Percentiles rank a stretch among this genome's conserved stretches.
phyloP scores from a whole-genome alignment of 2,329 filamentous ascomycete species.

The Aureobasidium pullulans region DNA sequence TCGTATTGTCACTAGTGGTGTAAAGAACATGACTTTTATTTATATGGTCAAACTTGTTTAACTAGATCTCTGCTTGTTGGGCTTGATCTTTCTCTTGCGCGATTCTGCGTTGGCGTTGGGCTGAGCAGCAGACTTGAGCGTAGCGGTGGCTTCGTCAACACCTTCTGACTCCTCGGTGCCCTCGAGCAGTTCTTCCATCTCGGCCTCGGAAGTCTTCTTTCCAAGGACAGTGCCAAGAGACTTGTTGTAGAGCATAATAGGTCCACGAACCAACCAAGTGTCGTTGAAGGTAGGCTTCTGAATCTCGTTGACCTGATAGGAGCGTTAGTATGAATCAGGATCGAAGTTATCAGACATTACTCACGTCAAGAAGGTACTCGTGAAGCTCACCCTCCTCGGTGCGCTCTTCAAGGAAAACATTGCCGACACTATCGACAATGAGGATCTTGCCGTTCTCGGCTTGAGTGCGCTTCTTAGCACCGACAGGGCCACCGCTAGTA shows the following conservation, averaged over 20 bases:
- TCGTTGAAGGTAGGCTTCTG: slow-evolving; percentile 67
- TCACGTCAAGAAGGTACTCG: slow-evolving; percentile 82
- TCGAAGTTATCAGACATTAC: slow-evolving; percentile 32
- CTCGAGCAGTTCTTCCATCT: slow-evolving; percentile 29
- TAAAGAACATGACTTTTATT: not conserved
- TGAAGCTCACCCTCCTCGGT: slow-evolving; percentile 77
- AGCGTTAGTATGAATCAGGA: slow-evolving; percentile 18
- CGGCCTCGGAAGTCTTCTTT: slow-evolving; percentile 26
- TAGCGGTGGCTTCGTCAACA: slow-evolving; percentile 29
- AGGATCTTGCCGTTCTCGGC: slow-evolving; percentile 94
- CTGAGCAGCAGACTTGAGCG: slow-evolving; percentile 35
- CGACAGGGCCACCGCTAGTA: slow-evolving; percentile 52
- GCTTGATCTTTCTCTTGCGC: slow-evolving; percentile 31
- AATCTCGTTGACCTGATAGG: slow-evolving; percentile 65
- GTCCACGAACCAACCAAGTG: slow-evolving; percentile 74
- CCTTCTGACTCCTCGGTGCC: slow-evolving; percentile 31
- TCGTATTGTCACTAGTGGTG: too few species aligned
- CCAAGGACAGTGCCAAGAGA: slow-evolving; percentile 37
- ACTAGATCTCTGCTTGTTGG: slow-evolving; percentile 9
- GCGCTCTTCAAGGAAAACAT: slow-evolving; percentile 90
- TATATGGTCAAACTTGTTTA: not conserved
- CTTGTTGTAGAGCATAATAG: slow-evolving; percentile 60
- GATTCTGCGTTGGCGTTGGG: slow-evolving; percentile 40
- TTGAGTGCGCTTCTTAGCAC: slow-evolving; percentile 77
- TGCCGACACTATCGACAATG: slow-evolving; percentile 83